These are phyloP conservation scores for Neophaeococcomyces aloes DNA, from an alignment of 2,329 filamentous ascomycete genomes.

Conservation along the genomic window DNA sequence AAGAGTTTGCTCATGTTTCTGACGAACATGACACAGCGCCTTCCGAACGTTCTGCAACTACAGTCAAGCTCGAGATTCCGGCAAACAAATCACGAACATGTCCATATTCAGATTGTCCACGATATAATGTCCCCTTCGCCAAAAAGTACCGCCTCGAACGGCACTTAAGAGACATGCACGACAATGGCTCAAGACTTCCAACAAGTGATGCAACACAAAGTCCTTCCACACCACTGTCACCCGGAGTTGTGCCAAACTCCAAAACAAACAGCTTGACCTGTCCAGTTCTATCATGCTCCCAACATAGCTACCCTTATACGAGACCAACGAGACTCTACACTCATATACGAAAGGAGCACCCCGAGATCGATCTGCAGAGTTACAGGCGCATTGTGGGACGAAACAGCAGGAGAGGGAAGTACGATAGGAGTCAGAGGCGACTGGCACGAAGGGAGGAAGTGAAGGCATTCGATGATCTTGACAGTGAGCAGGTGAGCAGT, in stretches of 20 bases:
- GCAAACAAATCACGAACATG: conserved; percentile 6
- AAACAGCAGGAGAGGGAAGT: conserved; percentile 2
- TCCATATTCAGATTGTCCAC: conserved; percentile 14
- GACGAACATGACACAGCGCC: not conserved
- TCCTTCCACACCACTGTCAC: not conserved
- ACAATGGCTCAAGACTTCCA: not conserved
- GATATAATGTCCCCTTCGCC: conserved; percentile 16
- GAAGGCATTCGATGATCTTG: no score
- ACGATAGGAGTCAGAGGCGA: conserved; percentile 5
- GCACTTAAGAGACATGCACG: conserved; percentile 14
- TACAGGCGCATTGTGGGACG: not conserved
- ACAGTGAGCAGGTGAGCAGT: no score
- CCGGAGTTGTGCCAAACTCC: not conserved
- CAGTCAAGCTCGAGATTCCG: not conserved
- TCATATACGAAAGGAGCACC: conserved; percentile 20
- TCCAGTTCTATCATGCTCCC: conserved; percentile 16
- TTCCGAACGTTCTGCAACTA: conserved; percentile 12
- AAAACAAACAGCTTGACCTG: conserved; percentile 11
- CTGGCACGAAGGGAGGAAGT: no score
- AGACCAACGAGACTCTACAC: conserved; percentile 16
- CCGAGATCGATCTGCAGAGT: conserved; percentile 14
- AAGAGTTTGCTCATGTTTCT: conserved; percentile 3
- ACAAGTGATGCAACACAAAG: not conserved
- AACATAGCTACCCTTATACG: conserved; percentile 11
- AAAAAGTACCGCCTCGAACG: conserved; percentile 15